phyloP scores from a whole-genome alignment of 108 stramenopile species.

The Stephanodiscus triporus region DNA sequence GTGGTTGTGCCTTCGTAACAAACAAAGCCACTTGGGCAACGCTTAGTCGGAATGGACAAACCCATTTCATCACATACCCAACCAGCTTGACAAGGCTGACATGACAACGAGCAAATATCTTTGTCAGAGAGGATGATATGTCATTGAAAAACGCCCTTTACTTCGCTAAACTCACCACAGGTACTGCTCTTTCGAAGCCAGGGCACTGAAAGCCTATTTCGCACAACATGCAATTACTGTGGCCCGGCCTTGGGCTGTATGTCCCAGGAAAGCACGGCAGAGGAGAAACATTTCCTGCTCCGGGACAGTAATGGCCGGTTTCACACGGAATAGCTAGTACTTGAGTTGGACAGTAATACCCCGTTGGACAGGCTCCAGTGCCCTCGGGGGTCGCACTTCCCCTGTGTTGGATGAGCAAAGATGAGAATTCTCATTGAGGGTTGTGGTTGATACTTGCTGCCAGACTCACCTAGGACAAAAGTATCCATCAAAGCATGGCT shows the following conservation, averaged over 20 bases:
- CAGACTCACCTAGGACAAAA: slow-evolving; percentile 72
- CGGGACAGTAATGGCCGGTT: slow-evolving; percentile 79
- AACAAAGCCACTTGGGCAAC: slow-evolving; percentile 80
- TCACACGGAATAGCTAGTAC: slow-evolving; percentile 69
- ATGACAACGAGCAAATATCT: background rate
- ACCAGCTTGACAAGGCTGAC: slow-evolving; percentile 67
- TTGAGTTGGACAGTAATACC: slow-evolving; percentile 69
- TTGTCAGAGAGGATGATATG: background rate
- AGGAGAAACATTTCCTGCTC: slow-evolving; percentile 74
- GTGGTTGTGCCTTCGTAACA: slow-evolving; percentile 80
- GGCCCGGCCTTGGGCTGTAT: slow-evolving; percentile 57
- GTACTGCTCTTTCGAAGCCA: slow-evolving; percentile 55
- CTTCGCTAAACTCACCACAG: slow-evolving; percentile 39
- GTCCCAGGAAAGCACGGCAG: slow-evolving; percentile 80
- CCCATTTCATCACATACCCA: slow-evolving; percentile 79
- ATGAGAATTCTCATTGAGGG: too few species aligned
- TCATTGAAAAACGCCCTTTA: too few species aligned
- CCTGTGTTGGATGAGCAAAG: background rate
- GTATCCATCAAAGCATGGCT: slow-evolving; percentile 82
- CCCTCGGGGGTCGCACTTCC: slow-evolving; percentile 76
- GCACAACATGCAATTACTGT: slow-evolving; percentile 78
- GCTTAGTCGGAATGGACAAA: slow-evolving; percentile 63
- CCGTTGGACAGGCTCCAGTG: slow-evolving; percentile 80
- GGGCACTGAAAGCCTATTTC: slow-evolving; percentile 80
- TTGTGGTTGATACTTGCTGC: too few species aligned